Conservation (phyloP, 352 stramenopile species). For the Globisporangium acanthophoron region DNA sequence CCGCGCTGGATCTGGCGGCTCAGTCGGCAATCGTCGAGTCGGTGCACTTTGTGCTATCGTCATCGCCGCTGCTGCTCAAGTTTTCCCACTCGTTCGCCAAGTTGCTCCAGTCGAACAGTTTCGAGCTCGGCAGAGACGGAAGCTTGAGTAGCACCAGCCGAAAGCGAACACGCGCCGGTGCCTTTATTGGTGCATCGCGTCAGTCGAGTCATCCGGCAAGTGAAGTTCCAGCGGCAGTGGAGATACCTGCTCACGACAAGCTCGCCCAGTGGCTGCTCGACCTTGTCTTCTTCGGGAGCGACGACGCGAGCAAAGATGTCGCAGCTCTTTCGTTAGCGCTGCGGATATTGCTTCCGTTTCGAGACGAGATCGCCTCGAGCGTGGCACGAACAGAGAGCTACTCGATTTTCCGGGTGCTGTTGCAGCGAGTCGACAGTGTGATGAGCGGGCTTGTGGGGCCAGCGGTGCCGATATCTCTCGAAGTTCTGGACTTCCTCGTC, state of each 20-base stretch:
- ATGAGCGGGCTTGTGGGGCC: constrained; percentile 31
- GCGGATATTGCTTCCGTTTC: constrained; percentile 45
- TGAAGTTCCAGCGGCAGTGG: constrained; percentile 2
- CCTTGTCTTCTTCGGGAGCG: constrained; percentile 33
- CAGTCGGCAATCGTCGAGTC: constrained; percentile 6
- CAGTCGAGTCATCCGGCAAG: background rate
- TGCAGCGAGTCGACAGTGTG: constrained; percentile 43
- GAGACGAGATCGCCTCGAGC: constrained; percentile 26
- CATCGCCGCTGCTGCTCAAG: constrained; percentile 9
- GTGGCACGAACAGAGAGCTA: constrained; percentile 33
- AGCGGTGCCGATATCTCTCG: constrained; percentile 11
- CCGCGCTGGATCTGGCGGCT: background rate
- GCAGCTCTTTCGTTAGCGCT: constrained; percentile 25
- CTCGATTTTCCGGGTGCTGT: constrained; percentile 28
- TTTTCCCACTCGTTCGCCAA: constrained; percentile 13
- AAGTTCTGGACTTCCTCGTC: constrained; percentile 41
- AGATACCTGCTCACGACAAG: constrained; percentile 19
- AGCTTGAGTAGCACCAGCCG: constrained; percentile 13
- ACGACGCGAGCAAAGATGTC: constrained; percentile 23
- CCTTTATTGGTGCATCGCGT: constrained; percentile 5
- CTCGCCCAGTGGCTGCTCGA: constrained; percentile 36
- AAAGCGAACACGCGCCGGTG: constrained; percentile 10
- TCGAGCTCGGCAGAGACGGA: constrained; percentile 9
- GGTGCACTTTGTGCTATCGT: constrained; percentile 12
- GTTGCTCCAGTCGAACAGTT: constrained; percentile 11